These are phyloP conservation scores for Scheffersomyces quercinus DNA, from an alignment of 1,139 yeast genomes.

Conservation along the genomic window DNA sequence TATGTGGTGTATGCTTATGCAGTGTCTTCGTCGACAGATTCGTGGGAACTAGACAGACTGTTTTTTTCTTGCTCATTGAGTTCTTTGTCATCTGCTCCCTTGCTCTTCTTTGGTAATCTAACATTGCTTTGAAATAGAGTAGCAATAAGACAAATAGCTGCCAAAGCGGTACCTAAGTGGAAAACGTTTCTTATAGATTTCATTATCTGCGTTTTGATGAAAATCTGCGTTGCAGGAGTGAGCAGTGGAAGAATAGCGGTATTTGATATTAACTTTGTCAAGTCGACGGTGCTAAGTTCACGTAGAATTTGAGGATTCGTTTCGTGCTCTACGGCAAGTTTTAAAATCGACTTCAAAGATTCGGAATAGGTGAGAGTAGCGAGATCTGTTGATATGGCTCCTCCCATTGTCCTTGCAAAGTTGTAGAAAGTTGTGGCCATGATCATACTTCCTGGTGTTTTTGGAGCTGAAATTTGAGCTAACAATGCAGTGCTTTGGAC, in stretches of 20 bases:
- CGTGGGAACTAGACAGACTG: background rate
- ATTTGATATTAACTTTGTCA: conserved; percentile 16
- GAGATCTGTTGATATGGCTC: conserved; percentile 45
- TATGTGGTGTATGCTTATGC: too few relatives aligned
- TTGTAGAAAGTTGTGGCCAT: conserved; percentile 46
- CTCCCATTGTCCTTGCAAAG: conserved; percentile 48
- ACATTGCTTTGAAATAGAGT: background rate
- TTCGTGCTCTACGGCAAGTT: conserved; percentile 16
- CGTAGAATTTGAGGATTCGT: conserved; percentile 15
- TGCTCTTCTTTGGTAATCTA: background rate
- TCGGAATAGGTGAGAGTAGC: conserved; percentile 16
- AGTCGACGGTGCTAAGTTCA: conserved; percentile 20
- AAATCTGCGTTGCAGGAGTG: conserved; percentile 24
- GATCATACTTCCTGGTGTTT: conserved; percentile 46
- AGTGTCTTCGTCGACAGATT: too few relatives aligned
- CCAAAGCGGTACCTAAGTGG: conserved; percentile 20
- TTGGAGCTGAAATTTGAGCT: conserved; percentile 38
- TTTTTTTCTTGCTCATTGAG: background rate
- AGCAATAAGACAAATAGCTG: background rate
- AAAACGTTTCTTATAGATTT: conserved; percentile 32
- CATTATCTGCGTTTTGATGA: conserved; percentile 32
- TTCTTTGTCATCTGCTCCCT: background rate
- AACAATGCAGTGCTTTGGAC: conserved; percentile 31
- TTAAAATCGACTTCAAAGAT: conserved; percentile 3
- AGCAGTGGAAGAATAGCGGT: conserved; percentile 21